Base-by-base conservation (phyloP, 2,329 filamentous ascomycete species). In the Penicillium sp. region DNA sequence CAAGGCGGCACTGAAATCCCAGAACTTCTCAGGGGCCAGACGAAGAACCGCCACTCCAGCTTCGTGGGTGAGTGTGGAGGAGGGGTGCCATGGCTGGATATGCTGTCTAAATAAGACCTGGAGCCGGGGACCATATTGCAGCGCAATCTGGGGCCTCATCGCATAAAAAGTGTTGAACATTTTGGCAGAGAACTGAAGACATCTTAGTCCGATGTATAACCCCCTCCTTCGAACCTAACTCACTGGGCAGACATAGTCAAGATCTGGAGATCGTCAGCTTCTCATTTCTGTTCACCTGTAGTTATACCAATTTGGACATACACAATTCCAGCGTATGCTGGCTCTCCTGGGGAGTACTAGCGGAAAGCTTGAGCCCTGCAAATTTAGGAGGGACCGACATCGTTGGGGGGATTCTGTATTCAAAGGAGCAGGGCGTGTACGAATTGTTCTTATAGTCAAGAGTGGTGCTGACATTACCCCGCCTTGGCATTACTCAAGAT, bases 41-140 rank as follows among this genome's bases (percentile, higher is more conserved):
- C 83, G 84, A 65, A 93, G 82, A 1, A 97, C 91, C 3, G 92
- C 93, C 31, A 92, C 84, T 3, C 81, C 93, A 31, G 92, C 90
- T 82, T 98, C 93, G 55, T 80, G 76, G 9, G 70, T 71, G 11
- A 92, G 82, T 7, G 89, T 92, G 42, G 87, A 92, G 21, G 89
- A 92, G 1, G 93, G 93, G 77, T 98, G 93, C 93, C 93, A 96
- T 14, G 92, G 92, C 79, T 96, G 92, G 69, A 97, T 86, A 73
- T 96, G 92, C 73, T 93, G 93, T 50, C 93, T 89, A 81, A 97
- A 91, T 69, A 98, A 85, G 66, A 96, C 81, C 67, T 90, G 83
- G 3, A 96, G 78, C 60, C 81, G 82, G 58, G 79, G 81, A 25
- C 78, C 67, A 62, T 89, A 87, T 67, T 87, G 86, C 50, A 80